Conservation (phyloP, 2,329 filamentous ascomycete species). For the Xylariaceae sp. region DNA sequence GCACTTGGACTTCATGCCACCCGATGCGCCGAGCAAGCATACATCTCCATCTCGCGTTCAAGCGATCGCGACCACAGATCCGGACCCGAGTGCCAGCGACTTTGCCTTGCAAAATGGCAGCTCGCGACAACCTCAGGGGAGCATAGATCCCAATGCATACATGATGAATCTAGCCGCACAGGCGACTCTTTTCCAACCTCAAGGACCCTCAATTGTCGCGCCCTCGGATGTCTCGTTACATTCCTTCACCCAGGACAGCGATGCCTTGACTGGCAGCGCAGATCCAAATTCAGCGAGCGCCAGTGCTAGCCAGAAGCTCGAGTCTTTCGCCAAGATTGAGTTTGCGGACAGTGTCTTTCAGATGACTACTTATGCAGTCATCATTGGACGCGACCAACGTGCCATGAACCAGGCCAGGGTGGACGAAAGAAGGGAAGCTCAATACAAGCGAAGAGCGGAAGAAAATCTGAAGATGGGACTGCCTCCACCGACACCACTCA, state of each 20-base stretch:
- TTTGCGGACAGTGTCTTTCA: conserved; percentile 75
- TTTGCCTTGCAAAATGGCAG: conserved; percentile 18
- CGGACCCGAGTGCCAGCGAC: conserved; percentile 20
- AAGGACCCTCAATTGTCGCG: conserved; percentile 25
- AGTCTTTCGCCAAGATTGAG: conserved; percentile 58
- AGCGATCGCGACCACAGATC: conserved; percentile 30
- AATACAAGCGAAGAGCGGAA: conserved; percentile 39
- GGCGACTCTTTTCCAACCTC: conserved; percentile 19
- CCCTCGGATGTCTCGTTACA: conserved; percentile 30
- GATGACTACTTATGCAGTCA: conserved; percentile 70
- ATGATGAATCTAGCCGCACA: conserved; percentile 26
- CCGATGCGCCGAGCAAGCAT: neutral
- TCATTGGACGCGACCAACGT: conserved; percentile 66
- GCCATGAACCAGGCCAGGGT: conserved; percentile 52
- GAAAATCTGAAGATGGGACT: conserved; percentile 45
- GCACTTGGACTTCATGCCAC: conserved; percentile 7
- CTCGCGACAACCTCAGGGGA: conserved; percentile 21
- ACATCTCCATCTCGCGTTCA: conserved; percentile 17
- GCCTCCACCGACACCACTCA: conserved; percentile 47
- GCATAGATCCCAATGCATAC: conserved; percentile 26
- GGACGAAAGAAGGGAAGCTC: conserved; percentile 45
- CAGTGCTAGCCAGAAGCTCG: conserved; percentile 37
- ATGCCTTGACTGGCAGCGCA: conserved; percentile 25
- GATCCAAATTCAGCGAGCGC: conserved; percentile 30
- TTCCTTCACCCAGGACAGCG: conserved; percentile 27